Percentiles rank a stretch among this genome's conserved stretches.
phyloP scores from a whole-genome alignment of 2,329 filamentous ascomycete species.

The Trichoderma afroharzianum region DNA sequence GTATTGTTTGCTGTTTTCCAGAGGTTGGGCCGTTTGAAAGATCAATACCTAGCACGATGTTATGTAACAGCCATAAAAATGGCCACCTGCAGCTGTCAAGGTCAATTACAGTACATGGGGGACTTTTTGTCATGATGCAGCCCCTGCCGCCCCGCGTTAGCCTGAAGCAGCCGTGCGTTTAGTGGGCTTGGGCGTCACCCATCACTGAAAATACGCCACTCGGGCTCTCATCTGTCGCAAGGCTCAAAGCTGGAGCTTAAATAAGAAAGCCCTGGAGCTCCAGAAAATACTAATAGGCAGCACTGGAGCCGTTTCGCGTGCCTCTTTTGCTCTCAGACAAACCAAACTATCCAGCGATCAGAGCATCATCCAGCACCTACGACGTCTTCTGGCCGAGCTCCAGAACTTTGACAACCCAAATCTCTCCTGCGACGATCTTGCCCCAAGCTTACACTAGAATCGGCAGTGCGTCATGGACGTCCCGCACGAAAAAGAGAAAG shows the following conservation, averaged over 20 bases:
- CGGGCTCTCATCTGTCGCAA: not conserved
- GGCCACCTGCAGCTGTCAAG: not conserved
- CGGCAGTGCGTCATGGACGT: conserved; percentile 38
- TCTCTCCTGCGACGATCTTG: not conserved
- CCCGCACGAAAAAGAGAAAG: conserved; percentile 38
- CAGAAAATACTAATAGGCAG: not conserved
- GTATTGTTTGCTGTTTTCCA: not conserved
- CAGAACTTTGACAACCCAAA: not conserved
- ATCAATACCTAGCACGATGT: no score
- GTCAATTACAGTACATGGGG: not conserved
- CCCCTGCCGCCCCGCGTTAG: conserved; percentile 10
- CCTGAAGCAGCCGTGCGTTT: not conserved
- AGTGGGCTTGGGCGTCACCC: conserved; percentile 3
- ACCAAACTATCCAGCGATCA: not conserved
- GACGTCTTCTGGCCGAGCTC: not conserved
- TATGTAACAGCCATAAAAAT: not conserved
- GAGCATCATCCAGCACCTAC: not conserved
- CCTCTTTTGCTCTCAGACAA: not conserved
- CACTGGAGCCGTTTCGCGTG: not conserved
- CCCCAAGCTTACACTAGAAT: not conserved
- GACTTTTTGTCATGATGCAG: not conserved
- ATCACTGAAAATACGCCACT: conserved; percentile 12
- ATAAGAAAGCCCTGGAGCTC: not conserved
- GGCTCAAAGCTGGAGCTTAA: not conserved
- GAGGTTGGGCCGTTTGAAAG: not conserved